Evolutionary conservation across 306 rosid genomes (phyloP).

Genomic region (Coriaria nepalensis): DNA sequence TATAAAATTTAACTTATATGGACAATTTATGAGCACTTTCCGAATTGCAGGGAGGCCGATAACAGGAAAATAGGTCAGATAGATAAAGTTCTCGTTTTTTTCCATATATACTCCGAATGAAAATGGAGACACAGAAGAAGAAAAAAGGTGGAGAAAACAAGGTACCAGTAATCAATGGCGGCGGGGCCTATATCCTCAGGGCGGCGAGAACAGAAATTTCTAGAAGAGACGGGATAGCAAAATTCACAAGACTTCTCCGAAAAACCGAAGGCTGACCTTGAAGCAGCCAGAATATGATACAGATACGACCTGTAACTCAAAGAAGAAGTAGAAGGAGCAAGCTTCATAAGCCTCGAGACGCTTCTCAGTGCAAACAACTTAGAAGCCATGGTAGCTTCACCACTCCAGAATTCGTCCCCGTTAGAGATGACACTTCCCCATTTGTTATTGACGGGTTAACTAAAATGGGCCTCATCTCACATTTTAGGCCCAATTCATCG

Average conservation of each 20-base stretch:
- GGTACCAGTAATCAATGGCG: constrained; percentile 60
- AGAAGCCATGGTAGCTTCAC: constrained; percentile 32
- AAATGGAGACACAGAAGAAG: not conserved
- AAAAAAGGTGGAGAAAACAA: not conserved
- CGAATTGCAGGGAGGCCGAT: too few species aligned
- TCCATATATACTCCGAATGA: too few species aligned
- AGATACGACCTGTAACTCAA: constrained; percentile 7
- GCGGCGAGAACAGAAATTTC: constrained; percentile 47
- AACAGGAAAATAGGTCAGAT: not conserved
- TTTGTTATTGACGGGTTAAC: too few species aligned
- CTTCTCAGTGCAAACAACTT: constrained; percentile 30
- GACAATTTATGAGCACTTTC: too few species aligned
- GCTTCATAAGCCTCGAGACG: constrained; percentile 30
- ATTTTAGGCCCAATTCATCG: too few species aligned
- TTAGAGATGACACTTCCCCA: too few species aligned
- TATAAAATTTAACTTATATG: too few species aligned
- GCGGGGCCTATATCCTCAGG: too few species aligned
- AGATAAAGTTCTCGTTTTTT: not conserved
- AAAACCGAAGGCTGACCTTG: constrained; percentile 3
- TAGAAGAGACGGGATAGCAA: constrained; percentile 12
- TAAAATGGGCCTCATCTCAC: too few species aligned
- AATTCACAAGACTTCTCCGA: constrained; percentile 3
- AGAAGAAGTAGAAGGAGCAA: constrained; percentile 16
- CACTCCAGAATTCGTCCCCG: too few species aligned
- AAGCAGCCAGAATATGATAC: constrained; percentile 21